Conservation (phyloP, 495 filamentous ascomycete species). For the Tuber melanosporum region DNA sequence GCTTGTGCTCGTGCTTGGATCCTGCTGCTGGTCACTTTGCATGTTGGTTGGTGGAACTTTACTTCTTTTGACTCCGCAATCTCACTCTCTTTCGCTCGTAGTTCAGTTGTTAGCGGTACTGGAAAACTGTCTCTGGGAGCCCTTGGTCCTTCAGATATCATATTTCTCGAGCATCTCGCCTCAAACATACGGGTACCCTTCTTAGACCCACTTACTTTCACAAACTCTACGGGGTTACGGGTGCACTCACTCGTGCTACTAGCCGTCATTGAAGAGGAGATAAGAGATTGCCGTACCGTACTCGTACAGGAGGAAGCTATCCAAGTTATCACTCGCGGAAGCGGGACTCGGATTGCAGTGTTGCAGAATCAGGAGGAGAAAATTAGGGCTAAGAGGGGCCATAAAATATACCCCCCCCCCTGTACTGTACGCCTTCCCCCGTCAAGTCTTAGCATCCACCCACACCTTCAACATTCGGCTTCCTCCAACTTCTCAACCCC, state of each 20-base stretch:
- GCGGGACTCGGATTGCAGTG: neutral
- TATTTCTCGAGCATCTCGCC: neutral
- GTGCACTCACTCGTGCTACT: neutral
- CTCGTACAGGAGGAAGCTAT: neutral
- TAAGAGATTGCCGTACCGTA: neutral
- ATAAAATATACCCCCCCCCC: neutral
- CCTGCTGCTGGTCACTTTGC: neutral
- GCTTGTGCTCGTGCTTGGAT: neutral
- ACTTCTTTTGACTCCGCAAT: neutral
- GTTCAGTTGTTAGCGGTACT: neutral
- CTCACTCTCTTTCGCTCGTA: neutral
- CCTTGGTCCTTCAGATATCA: neutral
- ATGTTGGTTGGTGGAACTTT: neutral
- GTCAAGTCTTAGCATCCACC: neutral
- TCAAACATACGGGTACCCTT: neutral
- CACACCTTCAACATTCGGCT: constrained; percentile 1
- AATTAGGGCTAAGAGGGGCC: neutral
- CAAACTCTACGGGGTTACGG: neutral
- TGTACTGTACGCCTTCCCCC: neutral
- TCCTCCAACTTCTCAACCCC: neutral
- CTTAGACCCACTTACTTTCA: neutral
- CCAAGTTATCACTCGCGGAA: neutral
- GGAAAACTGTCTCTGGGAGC: neutral
- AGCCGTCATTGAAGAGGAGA: neutral
- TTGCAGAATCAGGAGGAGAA: neutral